A percentile compares a stretch with the other conserved stretches of the same genome.
Evolutionary conservation across 2,329 filamentous ascomycete genomes (phyloP).

Genomic region (Trichoderma guizhouense): DNA sequence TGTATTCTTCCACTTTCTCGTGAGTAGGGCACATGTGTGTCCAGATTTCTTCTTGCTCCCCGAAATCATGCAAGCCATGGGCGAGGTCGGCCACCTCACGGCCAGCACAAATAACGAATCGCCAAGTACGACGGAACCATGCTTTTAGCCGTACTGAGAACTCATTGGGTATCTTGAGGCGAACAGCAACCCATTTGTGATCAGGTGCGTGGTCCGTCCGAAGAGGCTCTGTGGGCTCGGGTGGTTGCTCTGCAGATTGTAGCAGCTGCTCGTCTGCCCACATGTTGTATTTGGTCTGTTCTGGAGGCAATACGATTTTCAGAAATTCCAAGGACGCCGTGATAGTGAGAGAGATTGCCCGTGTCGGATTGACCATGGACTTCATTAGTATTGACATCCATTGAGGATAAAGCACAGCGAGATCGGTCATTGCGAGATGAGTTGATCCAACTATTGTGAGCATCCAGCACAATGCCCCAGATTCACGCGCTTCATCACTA

Average conservation of each 20-base stretch:
- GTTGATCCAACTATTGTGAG: constrained; percentile 57
- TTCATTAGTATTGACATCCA: constrained; percentile 58
- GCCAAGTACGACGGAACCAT: constrained; percentile 38
- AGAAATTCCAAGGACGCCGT: constrained; percentile 62
- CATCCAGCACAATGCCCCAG: constrained; percentile 47
- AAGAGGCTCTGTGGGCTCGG: constrained; percentile 41
- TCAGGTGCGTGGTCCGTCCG: constrained; percentile 52
- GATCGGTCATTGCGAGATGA: constrained; percentile 65
- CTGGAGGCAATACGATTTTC: constrained; percentile 46
- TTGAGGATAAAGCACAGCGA: constrained; percentile 60
- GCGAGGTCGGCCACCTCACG: constrained; percentile 18
- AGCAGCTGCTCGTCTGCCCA: constrained; percentile 55
- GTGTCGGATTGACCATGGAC: constrained; percentile 58
- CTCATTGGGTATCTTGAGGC: constrained; percentile 57
- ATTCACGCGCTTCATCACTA: constrained; percentile 52
- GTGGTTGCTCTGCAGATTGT: constrained; percentile 36
- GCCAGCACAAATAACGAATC: constrained; percentile 9
- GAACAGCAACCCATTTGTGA: constrained; percentile 56
- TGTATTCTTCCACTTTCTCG: constrained; percentile 3
- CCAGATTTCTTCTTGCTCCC: constrained; percentile 25
- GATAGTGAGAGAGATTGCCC: constrained; percentile 62
- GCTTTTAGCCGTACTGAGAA: constrained; percentile 47
- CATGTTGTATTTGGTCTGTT: constrained; percentile 46
- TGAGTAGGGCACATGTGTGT: constrained; percentile 24
- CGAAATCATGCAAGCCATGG: constrained; percentile 23